Evolutionary conservation across 2,329 filamentous ascomycete species (phyloP), one percentile per base, ranked within the genome.

Genomic region (Pyricularia pennisetigena): DNA sequence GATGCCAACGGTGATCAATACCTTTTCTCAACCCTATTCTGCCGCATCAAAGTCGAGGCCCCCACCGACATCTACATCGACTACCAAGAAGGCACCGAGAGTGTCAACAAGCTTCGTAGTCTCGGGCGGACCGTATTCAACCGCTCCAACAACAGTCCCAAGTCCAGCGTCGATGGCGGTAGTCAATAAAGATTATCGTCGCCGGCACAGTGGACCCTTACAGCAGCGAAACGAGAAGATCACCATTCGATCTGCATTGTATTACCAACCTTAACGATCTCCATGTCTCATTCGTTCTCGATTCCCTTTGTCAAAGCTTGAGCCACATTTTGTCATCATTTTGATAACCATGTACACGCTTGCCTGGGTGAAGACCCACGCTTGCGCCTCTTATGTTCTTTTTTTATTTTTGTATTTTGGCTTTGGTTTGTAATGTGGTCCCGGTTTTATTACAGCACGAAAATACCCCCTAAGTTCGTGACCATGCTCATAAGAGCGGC

Each of bases 1-100:
- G 94, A 98, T 79, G 86, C 88, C 68, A 91, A 93, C 71, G 95
- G 94, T 70, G 94, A 97, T 73, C 92, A 94, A 73, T 98, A 96
- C 76, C 85, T 97, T 62, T 97, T 97, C 79, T 97, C 95, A 2
- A 96, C 93, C 12, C 83, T 99, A 20, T 97, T 98, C 78, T 97
- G 94, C 81, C 90, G 89, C 74, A 91, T 98, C 79, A 88, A 88
- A 72, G 90, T 86, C 32, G 82, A 85, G 57, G 81, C 83, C 16
- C 80, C 85, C 54, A 85, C 84, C 64, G 86, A 83, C 70, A 82
- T 86, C 71, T 85, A 87, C 72, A 80, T 89, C 64, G 80, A 85
- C 64, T 79, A 82, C 71, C 75, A 80, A 64, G 74, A 79, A 23
- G 74, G 49, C 9, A 68, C 69, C 70, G 80, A 81, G 69, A 80